Percentiles rank a stretch among this genome's conserved stretches.
phyloP scores from a whole-genome alignment of 345 rosid genomes.

The Eucalyptus polybractea region DNA sequence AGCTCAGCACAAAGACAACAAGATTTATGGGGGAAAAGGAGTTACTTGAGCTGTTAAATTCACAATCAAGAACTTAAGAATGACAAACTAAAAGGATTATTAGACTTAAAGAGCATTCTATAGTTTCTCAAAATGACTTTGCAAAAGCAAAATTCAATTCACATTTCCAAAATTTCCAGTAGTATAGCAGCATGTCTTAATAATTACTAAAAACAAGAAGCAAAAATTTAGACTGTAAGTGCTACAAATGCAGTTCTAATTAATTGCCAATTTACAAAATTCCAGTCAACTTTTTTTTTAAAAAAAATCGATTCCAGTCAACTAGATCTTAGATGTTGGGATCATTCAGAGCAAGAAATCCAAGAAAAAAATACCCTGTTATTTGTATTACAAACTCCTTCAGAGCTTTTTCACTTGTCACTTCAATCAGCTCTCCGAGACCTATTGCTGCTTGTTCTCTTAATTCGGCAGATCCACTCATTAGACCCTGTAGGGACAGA shows the following conservation, averaged over 20 bases:
- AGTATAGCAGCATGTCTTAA: not conserved
- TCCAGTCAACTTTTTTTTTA: not conserved
- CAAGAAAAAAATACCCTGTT: conserved; percentile 53
- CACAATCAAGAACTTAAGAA: not conserved
- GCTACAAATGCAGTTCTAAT: not conserved
- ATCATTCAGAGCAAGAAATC: not conserved
- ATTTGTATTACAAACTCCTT: conserved; percentile 90
- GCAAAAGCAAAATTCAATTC: not conserved
- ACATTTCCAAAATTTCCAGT: not conserved
- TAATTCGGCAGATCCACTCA: conserved; percentile 83
- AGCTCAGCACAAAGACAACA: not conserved
- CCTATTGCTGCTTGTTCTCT: conserved; percentile 98
- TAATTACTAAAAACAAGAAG: not conserved
- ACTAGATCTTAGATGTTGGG: not conserved
- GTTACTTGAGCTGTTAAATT: not conserved
- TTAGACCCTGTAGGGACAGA: conserved; percentile 47
- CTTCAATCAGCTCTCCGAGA: conserved; percentile 96
- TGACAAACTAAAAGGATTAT: not conserved
- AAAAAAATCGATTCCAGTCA: not conserved
- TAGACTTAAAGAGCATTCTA: not conserved
- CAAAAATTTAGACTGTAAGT: not conserved
- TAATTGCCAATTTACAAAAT: not conserved
- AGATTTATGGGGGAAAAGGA: not conserved
- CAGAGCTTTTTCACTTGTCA: conserved; percentile 79
- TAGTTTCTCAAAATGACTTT: not conserved